Evolutionary conservation across 225 moss, liverwort and hornwort genomes (phyloP).

Genomic region (Polytrichum commune): DNA sequence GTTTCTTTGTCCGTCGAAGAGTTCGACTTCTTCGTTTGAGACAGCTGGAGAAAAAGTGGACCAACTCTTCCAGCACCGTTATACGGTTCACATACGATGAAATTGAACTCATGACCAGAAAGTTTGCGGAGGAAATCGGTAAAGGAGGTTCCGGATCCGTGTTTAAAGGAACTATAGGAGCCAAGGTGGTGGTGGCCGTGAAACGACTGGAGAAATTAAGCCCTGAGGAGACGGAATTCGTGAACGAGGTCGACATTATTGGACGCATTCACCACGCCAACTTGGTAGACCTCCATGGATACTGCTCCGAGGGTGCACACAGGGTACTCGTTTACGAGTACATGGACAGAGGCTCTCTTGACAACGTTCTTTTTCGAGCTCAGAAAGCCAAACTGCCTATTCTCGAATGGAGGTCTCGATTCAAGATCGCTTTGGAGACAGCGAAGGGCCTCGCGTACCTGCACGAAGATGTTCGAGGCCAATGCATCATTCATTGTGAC

Average conservation of each 20-base stretch:
- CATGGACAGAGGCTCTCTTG: conserved; percentile 36
- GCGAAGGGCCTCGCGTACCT: conserved; percentile 40
- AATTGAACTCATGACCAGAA: conserved; percentile 3
- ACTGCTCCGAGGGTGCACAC: conserved; percentile 30
- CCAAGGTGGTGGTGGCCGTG: conserved; percentile 35
- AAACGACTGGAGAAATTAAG: conserved; percentile 36
- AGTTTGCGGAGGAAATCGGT: conserved; percentile 23
- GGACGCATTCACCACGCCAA: conserved; percentile 41
- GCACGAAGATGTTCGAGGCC: conserved; percentile 32
- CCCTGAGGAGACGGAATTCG: conserved; percentile 28
- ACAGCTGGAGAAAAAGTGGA: neutral
- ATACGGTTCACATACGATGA: conserved; percentile 6
- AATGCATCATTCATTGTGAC: conserved; percentile 36
- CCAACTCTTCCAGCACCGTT: neutral
- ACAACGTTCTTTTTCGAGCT: conserved; percentile 35
- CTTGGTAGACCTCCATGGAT: conserved; percentile 29
- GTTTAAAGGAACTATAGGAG: conserved; percentile 28
- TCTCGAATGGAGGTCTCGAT: conserved; percentile 40
- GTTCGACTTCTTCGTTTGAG: neutral
- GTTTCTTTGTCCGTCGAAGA: neutral
- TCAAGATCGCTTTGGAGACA: conserved; percentile 40
- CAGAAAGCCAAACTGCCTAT: conserved; percentile 19
- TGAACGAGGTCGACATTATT: conserved; percentile 29
- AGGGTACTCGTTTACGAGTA: conserved; percentile 38
- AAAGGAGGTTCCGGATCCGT: conserved; percentile 29